These are phyloP conservation scores for Spathaspora hagerdaliae DNA, from an alignment of 805 yeast genomes.

Conservation along the genomic window DNA sequence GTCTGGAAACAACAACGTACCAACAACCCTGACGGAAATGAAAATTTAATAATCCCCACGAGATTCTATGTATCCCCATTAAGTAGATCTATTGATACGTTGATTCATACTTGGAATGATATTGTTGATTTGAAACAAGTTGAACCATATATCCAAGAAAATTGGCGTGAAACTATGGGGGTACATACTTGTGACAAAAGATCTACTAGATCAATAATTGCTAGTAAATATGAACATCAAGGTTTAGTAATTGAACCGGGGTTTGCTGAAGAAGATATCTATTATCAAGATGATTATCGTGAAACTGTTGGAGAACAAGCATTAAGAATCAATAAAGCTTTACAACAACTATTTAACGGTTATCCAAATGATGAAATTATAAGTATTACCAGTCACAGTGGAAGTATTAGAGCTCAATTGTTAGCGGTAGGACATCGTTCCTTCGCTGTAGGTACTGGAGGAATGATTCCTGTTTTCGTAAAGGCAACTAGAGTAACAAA, in stretches of 20 bases:
- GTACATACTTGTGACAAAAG: constrained; percentile 50
- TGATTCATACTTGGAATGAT: constrained; percentile 44
- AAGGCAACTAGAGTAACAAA: constrained; percentile 27
- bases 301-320: constrained; percentile 41
- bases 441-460: constrained; percentile 51
- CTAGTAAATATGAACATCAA: constrained; percentile 32
- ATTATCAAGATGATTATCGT: constrained; percentile 34
- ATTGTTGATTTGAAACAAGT: constrained; percentile 16
- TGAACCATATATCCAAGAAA: constrained; percentile 41
- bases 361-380: constrained; percentile 20
- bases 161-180: constrained; percentile 47
- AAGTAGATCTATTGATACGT: constrained; percentile 47
- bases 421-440: constrained; percentile 44
- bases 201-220: constrained; percentile 31
- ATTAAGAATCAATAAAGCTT: constrained; percentile 27
- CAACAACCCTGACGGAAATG: constrained; percentile 1
- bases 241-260: constrained; percentile 42
- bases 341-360: constrained; percentile 32
- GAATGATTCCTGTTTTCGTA: constrained; percentile 52
- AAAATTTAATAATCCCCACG: constrained; percentile 33
- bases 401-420: constrained; percentile 46
- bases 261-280: constrained; percentile 44
- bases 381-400: constrained; percentile 49
- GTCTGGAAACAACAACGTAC: constrained; percentile 28
- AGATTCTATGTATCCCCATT: constrained; percentile 48